Evolutionary conservation across 495 filamentous ascomycete species (phyloP).

Genomic region (Hyaloscypha bicolor): DNA sequence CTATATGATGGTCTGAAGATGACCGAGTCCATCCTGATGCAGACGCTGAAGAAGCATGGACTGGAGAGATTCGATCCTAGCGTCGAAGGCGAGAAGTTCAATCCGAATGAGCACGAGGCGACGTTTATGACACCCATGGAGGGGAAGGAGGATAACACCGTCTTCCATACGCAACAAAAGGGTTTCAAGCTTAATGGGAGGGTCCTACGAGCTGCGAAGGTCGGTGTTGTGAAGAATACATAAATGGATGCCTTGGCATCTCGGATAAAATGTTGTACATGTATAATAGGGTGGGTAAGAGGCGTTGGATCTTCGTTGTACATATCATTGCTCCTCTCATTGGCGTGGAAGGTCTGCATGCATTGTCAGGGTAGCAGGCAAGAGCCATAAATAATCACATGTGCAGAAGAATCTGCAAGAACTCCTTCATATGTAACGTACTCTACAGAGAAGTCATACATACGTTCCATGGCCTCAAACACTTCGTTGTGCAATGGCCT

Average conservation of each 20-base stretch:
- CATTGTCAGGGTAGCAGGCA: constrained; percentile 20
- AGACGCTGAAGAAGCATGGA: constrained; percentile 90
- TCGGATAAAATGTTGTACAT: constrained; percentile 42
- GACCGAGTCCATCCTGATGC: constrained; percentile 88
- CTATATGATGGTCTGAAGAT: constrained; percentile 90
- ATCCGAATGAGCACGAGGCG: constrained; percentile 95
- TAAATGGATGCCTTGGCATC: constrained; percentile 18
- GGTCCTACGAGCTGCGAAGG: constrained; percentile 88
- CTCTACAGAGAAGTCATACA: background rate
- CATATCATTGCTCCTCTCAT: constrained; percentile 32
- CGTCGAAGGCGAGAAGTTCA: constrained; percentile 70
- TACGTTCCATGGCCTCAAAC: too few relatives aligned
- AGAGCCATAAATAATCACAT: background rate
- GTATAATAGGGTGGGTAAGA: constrained; percentile 28
- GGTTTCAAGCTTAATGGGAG: constrained; percentile 91
- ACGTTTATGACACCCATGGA: constrained; percentile 86
- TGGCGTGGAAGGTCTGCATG: constrained; percentile 19
- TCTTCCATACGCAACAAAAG: constrained; percentile 93
- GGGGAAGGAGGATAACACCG: constrained; percentile 84
- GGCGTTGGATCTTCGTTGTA: constrained; percentile 30
- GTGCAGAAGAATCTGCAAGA: background rate
- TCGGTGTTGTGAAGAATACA: constrained; percentile 78
- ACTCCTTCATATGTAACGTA: constrained; percentile 10
- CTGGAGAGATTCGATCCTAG: constrained; percentile 83
- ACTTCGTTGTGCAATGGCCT: too few relatives aligned